Percentiles rank a stretch among this genome's conserved stretches.
These are phyloP conservation scores for Thelonectria olida DNA, from an alignment of 2,329 filamentous ascomycete genomes.

Conservation along the genomic window DNA sequence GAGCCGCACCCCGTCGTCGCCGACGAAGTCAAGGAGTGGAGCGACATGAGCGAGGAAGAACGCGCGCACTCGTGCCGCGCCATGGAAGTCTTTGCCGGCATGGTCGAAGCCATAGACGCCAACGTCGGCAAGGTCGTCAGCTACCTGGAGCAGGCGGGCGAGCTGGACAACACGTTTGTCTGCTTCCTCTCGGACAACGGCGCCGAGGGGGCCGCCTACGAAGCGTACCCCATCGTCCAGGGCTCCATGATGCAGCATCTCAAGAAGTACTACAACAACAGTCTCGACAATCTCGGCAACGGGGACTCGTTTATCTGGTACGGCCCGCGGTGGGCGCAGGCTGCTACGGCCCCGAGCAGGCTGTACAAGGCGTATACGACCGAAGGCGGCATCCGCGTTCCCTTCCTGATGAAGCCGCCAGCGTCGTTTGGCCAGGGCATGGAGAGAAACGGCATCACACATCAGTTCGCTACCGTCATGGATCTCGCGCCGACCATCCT, in stretches of 20 bases:
- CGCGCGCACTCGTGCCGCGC: conserved; percentile 57
- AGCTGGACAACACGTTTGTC: conserved; percentile 71
- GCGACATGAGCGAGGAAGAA: conserved; percentile 55
- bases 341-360: conserved; percentile 49
- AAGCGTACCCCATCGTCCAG: conserved; percentile 25
- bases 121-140: conserved; percentile 68
- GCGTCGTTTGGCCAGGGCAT: conserved; percentile 19
- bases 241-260: conserved; percentile 36
- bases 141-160: conserved; percentile 63
- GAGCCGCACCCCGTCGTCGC: conserved; percentile 55
- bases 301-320: conserved; percentile 31
- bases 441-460: conserved; percentile 20
- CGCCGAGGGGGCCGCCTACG: conserved; percentile 63
- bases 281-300: conserved; percentile 25
- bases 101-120: conserved; percentile 70
- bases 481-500: conserved; percentile 58
- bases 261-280: conserved; percentile 29
- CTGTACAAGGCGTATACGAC: conserved; percentile 53
- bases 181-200: conserved; percentile 72
- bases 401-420: conserved; percentile 53
- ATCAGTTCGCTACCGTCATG: conserved; percentile 54
- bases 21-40: conserved; percentile 55
- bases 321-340: conserved; percentile 38
- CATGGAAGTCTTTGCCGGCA: conserved; percentile 71
- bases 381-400: conserved; percentile 61